Evolutionary conservation across 1,139 yeast species (phyloP).

Genomic region (Yamadazyma aaseri): DNA sequence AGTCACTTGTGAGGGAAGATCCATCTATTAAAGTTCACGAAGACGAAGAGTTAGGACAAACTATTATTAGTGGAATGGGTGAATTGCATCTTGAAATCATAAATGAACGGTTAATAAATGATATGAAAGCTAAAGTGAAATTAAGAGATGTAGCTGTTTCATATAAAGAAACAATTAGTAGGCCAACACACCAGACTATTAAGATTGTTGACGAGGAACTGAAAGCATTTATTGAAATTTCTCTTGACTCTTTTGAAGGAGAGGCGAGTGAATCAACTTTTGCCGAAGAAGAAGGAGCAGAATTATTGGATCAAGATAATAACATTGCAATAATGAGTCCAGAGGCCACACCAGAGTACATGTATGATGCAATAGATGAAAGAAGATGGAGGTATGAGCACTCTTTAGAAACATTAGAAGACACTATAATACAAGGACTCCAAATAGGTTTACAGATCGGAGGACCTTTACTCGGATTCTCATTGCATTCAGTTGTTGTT

Average conservation of each 20-base stretch:
- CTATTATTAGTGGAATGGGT: constrained; percentile 92
- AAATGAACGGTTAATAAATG: constrained; percentile 69
- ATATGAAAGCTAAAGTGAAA: constrained; percentile 77
- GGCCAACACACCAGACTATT: constrained; percentile 14
- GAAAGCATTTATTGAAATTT: constrained; percentile 32
- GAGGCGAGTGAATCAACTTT: constrained; percentile 32
- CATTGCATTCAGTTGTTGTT: constrained; percentile 63
- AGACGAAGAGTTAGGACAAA: constrained; percentile 89
- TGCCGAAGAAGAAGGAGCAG: constrained; percentile 41
- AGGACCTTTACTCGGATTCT: constrained; percentile 63
- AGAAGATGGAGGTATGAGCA: constrained; percentile 53
- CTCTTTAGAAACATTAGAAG: constrained; percentile 50
- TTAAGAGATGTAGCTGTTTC: constrained; percentile 85
- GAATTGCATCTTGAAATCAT: constrained; percentile 91
- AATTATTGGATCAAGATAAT: constrained; percentile 34
- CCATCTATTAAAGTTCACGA: constrained; percentile 28
- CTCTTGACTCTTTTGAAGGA: constrained; percentile 55
- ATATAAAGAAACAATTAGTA: constrained; percentile 69
- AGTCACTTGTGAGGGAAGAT: constrained; percentile 68
- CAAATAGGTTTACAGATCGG: constrained; percentile 76
- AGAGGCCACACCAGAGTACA: constrained; percentile 26
- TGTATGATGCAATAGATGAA: constrained; percentile 28
- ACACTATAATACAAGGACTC: constrained; percentile 57
- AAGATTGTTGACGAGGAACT: constrained; percentile 14
- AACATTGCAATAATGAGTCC: constrained; percentile 35